A percentile compares a stretch with the other conserved stretches of the same genome.
These are phyloP conservation scores for Irpex lacteus DNA, from an alignment of 1,284 basidiomycete genomes.

Conservation along the genomic window DNA sequence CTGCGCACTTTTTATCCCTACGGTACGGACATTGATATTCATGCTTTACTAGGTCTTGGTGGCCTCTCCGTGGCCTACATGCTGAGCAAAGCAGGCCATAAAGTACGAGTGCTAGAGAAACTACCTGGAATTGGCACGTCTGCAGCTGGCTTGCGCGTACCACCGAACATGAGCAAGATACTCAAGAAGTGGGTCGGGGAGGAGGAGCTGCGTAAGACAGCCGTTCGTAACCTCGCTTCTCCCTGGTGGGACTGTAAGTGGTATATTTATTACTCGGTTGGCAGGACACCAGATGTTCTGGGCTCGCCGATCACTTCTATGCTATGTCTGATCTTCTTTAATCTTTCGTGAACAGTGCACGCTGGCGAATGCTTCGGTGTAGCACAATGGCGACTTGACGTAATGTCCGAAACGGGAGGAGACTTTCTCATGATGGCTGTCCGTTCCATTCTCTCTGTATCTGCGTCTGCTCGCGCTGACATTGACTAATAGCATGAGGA, in stretches of 20 bases:
- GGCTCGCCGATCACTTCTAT: neutral
- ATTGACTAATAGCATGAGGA: slow-evolving; percentile 29
- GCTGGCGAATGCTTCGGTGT: slow-evolving; percentile 43
- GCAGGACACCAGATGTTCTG: neutral
- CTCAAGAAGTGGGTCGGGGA: slow-evolving; percentile 51
- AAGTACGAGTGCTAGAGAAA: slow-evolving; percentile 48
- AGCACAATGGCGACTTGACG: slow-evolving; percentile 49
- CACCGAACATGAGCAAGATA: slow-evolving; percentile 53
- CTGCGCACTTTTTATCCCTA: neutral
- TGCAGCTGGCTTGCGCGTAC: slow-evolving; percentile 43
- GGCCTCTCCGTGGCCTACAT: slow-evolving; percentile 53
- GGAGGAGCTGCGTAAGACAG: slow-evolving; percentile 28
- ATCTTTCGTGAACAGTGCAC: slow-evolving; percentile 31
- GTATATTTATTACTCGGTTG: neutral
- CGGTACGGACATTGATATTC: neutral
- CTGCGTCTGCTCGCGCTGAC: slow-evolving; percentile 5
- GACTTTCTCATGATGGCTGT: slow-evolving; percentile 51
- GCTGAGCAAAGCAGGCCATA: slow-evolving; percentile 47
- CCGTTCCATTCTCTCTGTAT: slow-evolving; percentile 16
- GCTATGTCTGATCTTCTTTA: neutral
- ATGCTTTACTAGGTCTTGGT: slow-evolving; percentile 23
- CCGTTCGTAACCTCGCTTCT: neutral
- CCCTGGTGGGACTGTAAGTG: neutral
- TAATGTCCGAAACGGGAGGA: slow-evolving; percentile 52
- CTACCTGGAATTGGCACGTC: slow-evolving; percentile 28